Percentiles rank a stretch among this genome's conserved stretches.
phyloP scores from a whole-genome alignment of 768 basidiomycete genomes.

The Coprinellus aureogranulatus region DNA sequence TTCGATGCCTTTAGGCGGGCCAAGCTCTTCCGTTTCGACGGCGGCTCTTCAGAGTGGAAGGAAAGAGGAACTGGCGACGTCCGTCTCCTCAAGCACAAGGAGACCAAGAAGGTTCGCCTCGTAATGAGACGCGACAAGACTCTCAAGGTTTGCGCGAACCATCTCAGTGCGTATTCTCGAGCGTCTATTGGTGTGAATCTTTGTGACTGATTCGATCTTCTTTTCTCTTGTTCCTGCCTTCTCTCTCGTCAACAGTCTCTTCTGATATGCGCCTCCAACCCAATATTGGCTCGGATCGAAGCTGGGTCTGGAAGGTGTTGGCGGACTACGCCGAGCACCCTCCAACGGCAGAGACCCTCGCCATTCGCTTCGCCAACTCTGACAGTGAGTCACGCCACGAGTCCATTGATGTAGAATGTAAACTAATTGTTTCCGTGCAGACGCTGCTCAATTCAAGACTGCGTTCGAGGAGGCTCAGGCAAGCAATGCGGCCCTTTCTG shows the following conservation, averaged over 20 bases:
- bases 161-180: constrained; percentile 55
- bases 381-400: constrained; percentile 68
- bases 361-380: constrained; percentile 95
- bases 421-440: constrained; percentile 32
- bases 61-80: constrained; percentile 97
- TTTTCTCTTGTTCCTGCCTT: neutral
- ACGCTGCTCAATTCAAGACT: constrained; percentile 85
- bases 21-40: constrained; percentile 95
- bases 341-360: constrained; percentile 90
- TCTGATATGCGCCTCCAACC: constrained; percentile 92
- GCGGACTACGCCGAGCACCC: constrained; percentile 93
- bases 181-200: constrained; percentile 28
- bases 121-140: constrained; percentile 99
- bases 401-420: neutral
- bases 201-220: constrained; percentile 16
- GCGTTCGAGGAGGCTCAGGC: constrained; percentile 82
- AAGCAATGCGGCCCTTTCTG: constrained; percentile 51
- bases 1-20: constrained; percentile 66
- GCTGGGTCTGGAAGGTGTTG: constrained; percentile 98
- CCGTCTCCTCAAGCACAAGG: constrained; percentile 85
- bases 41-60: constrained; percentile 85
- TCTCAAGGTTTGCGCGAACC: constrained; percentile 98
- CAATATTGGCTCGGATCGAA: constrained; percentile 97
- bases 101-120: constrained; percentile 86
- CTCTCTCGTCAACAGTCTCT: constrained; percentile 52